Evolutionary conservation across 108 stramenopile genomes (phyloP).

Genomic region (Asterionellopsis glacialis): DNA sequence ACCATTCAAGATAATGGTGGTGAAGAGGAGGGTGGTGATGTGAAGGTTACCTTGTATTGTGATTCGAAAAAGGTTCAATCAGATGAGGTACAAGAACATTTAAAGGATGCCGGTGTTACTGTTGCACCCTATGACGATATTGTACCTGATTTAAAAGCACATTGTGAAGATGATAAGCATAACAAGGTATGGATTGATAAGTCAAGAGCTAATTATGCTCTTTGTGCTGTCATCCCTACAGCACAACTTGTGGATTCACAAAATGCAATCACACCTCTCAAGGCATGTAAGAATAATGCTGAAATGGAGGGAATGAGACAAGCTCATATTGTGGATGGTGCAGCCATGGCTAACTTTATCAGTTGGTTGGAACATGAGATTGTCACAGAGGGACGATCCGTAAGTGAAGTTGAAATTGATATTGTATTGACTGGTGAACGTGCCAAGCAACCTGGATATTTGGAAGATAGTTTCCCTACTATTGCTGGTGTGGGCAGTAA

Average conservation of each 20-base stretch:
- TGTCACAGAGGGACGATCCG: constrained; percentile 38
- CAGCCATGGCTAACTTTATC: constrained; percentile 90
- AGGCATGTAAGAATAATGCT: constrained; percentile 88
- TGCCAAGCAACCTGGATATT: constrained; percentile 69
- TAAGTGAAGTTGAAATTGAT: constrained; percentile 90
- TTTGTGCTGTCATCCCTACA: constrained; percentile 56
- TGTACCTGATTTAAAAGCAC: constrained; percentile 48
- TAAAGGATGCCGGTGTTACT: constrained; percentile 40
- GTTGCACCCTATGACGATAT: constrained; percentile 66
- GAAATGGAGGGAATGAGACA: constrained; percentile 92
- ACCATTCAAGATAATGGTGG: constrained; percentile 60
- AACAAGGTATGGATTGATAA: constrained; percentile 72
- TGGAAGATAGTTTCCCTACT: constrained; percentile 86
- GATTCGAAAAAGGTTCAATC: constrained; percentile 62
- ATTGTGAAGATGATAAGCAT: constrained; percentile 25
- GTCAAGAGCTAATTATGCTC: constrained; percentile 58
- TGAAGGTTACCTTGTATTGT: constrained; percentile 57
- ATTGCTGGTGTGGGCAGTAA: constrained; percentile 94
- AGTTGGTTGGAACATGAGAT: constrained; percentile 80
- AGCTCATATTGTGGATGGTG: constrained; percentile 94
- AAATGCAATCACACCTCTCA: constrained; percentile 89
- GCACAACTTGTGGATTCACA: constrained; percentile 43
- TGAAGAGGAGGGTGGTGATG: too few relatives aligned
- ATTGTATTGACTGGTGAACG: constrained; percentile 78
- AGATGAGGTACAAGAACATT: constrained; percentile 45